Evolutionary conservation across 176 grass and related monocot species (phyloP).

Genomic region (Calamus simplicifolius): DNA sequence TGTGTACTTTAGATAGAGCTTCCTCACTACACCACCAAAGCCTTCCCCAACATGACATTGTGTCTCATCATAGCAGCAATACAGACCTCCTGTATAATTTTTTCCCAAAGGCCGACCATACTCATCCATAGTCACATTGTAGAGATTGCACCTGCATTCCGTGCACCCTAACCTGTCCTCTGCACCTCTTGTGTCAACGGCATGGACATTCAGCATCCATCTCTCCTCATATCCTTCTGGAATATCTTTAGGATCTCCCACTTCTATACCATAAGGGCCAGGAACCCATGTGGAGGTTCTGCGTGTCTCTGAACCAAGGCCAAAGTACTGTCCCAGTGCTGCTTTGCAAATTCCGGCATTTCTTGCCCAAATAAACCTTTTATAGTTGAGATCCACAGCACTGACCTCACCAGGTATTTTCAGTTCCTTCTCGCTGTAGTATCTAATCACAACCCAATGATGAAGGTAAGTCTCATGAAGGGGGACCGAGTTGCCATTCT

Average conservation of each 20-base stretch:
- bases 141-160: slow-evolving; percentile 72
- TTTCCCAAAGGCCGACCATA: slow-evolving; percentile 17
- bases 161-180: slow-evolving; percentile 48
- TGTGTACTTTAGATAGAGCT: slow-evolving; percentile 63
- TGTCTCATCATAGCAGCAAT: slow-evolving; percentile 67
- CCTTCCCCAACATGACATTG: slow-evolving; percentile 39
- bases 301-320: slow-evolving; percentile 84
- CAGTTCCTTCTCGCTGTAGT: slow-evolving; percentile 6
- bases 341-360: slow-evolving; percentile 61
- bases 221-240: slow-evolving; percentile 57
- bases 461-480: slow-evolving; percentile 90
- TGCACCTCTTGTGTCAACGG: slow-evolving; percentile 65
- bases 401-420: background rate
- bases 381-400: background rate
- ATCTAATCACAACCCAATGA: slow-evolving; percentile 66
- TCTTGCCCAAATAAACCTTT: slow-evolving; percentile 9
- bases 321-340: slow-evolving; percentile 52
- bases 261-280: slow-evolving; percentile 77
- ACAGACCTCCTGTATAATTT: slow-evolving; percentile 47
- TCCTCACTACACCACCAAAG: slow-evolving; percentile 19
- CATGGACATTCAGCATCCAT: slow-evolving; percentile 69
- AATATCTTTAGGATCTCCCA: slow-evolving; percentile 26
- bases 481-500: slow-evolving; percentile 37
- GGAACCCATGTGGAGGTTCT: slow-evolving; percentile 75
- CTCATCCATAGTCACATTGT: slow-evolving; percentile 64